These are phyloP conservation scores for Aspergillus alliaceus DNA, from an alignment of 2,329 filamentous ascomycete genomes.

Conservation along the genomic window DNA sequence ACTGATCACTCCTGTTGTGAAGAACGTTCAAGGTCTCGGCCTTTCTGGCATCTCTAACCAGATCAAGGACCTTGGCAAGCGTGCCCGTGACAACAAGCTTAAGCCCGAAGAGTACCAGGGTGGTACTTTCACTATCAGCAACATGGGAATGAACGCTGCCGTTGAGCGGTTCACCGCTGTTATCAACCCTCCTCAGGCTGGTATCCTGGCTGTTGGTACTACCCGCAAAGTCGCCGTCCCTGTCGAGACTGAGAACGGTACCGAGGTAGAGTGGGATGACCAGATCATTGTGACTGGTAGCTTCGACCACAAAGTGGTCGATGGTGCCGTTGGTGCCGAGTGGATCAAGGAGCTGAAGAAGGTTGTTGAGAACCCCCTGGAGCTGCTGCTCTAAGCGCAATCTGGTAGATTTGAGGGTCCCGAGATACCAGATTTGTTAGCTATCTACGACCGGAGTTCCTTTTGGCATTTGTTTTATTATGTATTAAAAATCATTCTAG, in stretches of 20 bases:
- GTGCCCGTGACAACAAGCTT: slow-evolving; percentile 93
- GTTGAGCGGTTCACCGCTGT: slow-evolving; percentile 97
- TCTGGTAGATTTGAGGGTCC: slow-evolving; percentile 5
- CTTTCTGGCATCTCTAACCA: slow-evolving; percentile 82
- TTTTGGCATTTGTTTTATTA: slow-evolving; percentile 29
- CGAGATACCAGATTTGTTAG: slow-evolving; percentile 14
- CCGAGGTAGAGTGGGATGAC: slow-evolving; percentile 86
- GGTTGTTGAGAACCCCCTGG: slow-evolving; percentile 93
- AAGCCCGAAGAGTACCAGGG: slow-evolving; percentile 99
- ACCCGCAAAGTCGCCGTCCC: slow-evolving; percentile 93
- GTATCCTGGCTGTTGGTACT: slow-evolving; percentile 91
- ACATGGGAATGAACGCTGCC: slow-evolving; percentile 99
- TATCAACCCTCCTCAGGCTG: slow-evolving; percentile 97
- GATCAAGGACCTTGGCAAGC: slow-evolving; percentile 96
- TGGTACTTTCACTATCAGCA: slow-evolving; percentile 98
- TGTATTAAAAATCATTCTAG: slow-evolving; percentile 38
- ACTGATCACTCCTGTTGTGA: slow-evolving; percentile 96
- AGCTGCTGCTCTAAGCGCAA: slow-evolving; percentile 75
- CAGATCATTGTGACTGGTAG: slow-evolving; percentile 92
- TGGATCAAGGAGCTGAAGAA: slow-evolving; percentile 98
- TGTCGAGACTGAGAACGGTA: slow-evolving; percentile 79
- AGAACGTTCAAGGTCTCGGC: slow-evolving; percentile 80
- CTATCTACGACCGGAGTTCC: slow-evolving; percentile 19
- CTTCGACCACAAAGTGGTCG: slow-evolving; percentile 99
- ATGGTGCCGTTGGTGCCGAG: slow-evolving; percentile 93